A percentile compares a stretch with the other conserved stretches of the same genome.
Evolutionary conservation across 179 eudicot species (phyloP).

Genomic region (Vitellaria paradoxa): DNA sequence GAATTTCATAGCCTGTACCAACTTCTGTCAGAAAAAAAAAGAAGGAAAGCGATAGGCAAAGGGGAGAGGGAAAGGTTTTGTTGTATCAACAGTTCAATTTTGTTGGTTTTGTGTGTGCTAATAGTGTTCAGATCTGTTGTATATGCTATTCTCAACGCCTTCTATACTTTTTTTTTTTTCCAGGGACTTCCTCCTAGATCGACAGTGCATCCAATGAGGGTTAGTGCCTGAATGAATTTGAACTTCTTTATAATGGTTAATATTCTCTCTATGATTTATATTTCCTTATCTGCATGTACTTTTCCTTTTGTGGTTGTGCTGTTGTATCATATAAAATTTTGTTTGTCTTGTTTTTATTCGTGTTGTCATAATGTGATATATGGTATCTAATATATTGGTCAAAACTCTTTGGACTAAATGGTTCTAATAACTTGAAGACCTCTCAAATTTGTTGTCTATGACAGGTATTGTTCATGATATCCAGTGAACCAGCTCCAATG

Average conservation of each 20-base stretch:
- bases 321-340: background rate
- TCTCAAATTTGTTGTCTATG: slow-evolving; percentile 15
- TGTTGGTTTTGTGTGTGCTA: background rate
- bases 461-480: slow-evolving; percentile 96
- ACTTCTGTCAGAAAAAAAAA: background rate
- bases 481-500: slow-evolving; percentile 99
- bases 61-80: background rate
- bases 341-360: background rate
- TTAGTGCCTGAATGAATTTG: slow-evolving; percentile 38
- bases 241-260: background rate
- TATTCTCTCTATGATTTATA: background rate
- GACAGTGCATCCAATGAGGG: slow-evolving; percentile 99
- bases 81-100: slow-evolving; percentile 2
- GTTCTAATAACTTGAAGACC: slow-evolving; percentile 12
- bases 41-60: background rate
- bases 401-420: background rate
- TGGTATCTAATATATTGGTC: background rate
- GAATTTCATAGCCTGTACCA: background rate
- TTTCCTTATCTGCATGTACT: background rate
- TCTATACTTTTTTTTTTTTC: slow-evolving; percentile 10
- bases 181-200: slow-evolving; percentile 99
- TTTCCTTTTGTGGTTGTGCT: background rate
- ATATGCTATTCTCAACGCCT: background rate
- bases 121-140: background rate
- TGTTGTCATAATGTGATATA: background rate